Percentiles rank a stretch among this genome's conserved stretches.
Evolutionary conservation across 2,329 filamentous ascomycete genomes (phyloP).

Genomic region (Colletotrichum cereale): DNA sequence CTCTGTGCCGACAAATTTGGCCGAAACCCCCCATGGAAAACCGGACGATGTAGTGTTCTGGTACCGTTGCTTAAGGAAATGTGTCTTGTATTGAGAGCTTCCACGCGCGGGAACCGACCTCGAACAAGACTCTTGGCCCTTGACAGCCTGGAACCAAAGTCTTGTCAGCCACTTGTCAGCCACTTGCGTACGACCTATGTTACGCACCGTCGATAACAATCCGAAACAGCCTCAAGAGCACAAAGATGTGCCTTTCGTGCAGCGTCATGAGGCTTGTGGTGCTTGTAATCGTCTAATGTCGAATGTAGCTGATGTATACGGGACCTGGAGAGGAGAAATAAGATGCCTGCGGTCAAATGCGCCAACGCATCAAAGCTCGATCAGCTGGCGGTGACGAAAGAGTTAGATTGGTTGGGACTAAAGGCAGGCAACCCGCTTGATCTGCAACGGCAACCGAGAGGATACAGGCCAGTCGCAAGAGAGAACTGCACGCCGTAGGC

Average conservation of each 20-base stretch:
- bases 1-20: neutral
- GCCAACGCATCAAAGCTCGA: constrained; percentile 33
- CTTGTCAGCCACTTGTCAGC: neutral
- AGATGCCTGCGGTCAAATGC: neutral
- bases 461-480: neutral
- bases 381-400: neutral
- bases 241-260: neutral
- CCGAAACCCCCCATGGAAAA: neutral
- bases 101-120: neutral
- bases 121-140: neutral
- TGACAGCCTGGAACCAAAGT: neutral
- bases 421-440: constrained; percentile 31
- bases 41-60: constrained; percentile 5
- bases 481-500: constrained; percentile 21
- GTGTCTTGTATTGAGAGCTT: constrained; percentile 12
- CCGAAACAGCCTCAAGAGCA: neutral
- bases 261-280: constrained; percentile 12
- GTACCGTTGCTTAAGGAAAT: constrained; percentile 3
- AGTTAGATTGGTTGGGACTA: constrained; percentile 23
- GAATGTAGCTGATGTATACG: neutral
- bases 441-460: constrained; percentile 25
- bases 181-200: neutral
- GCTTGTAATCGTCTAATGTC: constrained; percentile 11
- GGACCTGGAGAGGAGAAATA: neutral
- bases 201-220: neutral